Evolutionary conservation across 257 asterid species (phyloP), one percentile per base, ranked within the genome.

Genomic region (Haberlea rhodopensis): DNA sequence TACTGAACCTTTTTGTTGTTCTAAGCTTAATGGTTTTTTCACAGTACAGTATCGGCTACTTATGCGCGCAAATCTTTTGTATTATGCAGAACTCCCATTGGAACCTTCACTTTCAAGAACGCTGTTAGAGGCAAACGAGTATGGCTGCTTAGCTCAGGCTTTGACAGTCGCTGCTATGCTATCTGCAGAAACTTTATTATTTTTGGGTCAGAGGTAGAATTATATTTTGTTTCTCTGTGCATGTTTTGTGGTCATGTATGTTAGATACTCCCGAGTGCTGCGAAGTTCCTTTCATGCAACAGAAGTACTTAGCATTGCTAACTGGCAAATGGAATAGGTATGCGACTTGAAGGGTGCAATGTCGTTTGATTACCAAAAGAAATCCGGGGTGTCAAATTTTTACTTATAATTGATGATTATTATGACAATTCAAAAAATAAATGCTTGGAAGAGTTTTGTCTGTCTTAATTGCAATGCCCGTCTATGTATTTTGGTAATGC

Each of bases 51-150:
- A 1, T 11, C 11, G 37, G 37, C 37, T 69, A 34, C 46, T 70
- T 43, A 32, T 52, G 64, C 63, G 52, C 56, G 53, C 62, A 60
- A 53, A 62, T 63, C 21, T 60, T 74, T 31, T 66, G 57, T 60
- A 58, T 65, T 76, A 37, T 85, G 89, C 95, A 91, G 98, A 87
- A 68, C 95, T 92, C 72, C 99, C 99, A 51, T 73, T 92, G 71
- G 96, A 92, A 70, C 99, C 99, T 76, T 92, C 97, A 62, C 84
- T 92, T 56, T 92, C 97, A 11, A 87, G 97, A 85, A 89, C 99
- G 65, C 73, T 89, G 76, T 68, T 92, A 57, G 97, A 89, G 87
- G 99, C 99, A 74, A 85, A 92, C 48, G 85, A 89, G 76, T 80
- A 67, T 65, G 94, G 94, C 63, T 85, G 96, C 72, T 74, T 92